A percentile compares a stretch with the other conserved stretches of the same genome.
These are phyloP conservation scores for Citrus reticulata DNA, from an alignment of 345 rosid species.

Conservation along the genomic window DNA sequence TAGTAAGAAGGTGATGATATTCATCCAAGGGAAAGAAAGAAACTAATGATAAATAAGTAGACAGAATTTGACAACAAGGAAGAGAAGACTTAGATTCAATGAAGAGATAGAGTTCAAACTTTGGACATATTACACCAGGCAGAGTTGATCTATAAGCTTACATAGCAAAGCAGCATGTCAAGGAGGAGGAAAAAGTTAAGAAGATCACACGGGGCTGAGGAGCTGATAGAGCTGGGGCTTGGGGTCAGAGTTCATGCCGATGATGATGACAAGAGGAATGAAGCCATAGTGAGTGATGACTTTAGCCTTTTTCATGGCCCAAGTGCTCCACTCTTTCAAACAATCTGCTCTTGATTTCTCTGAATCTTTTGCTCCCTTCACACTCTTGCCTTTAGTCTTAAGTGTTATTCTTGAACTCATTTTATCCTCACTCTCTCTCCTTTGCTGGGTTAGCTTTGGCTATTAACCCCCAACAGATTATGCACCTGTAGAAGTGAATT, in stretches of 20 bases:
- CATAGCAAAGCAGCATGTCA: background rate
- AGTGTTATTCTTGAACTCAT: constrained; percentile 22
- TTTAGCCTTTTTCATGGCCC: constrained; percentile 87
- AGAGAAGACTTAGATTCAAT: background rate
- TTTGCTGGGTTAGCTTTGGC: background rate
- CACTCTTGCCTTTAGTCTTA: constrained; percentile 37
- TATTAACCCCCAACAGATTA: background rate
- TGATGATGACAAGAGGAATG: constrained; percentile 77
- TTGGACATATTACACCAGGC: background rate
- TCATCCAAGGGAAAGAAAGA: background rate
- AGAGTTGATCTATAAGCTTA: background rate
- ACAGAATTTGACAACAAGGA: background rate
- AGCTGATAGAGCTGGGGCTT: constrained; percentile 90
- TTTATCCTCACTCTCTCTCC: background rate
- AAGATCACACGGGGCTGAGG: constrained; percentile 68
- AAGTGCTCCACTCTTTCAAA: constrained; percentile 88
- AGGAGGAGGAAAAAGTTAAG: background rate
- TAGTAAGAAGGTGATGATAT: background rate
- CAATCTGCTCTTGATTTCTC: constrained; percentile 38
- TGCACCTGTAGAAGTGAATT: background rate
- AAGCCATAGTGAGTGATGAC: constrained; percentile 87
- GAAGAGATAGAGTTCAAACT: background rate
- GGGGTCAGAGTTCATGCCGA: constrained; percentile 96
- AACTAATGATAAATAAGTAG: background rate
- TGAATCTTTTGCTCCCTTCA: constrained; percentile 51